Evolutionary conservation across 768 basidiomycete genomes (phyloP), one percentile per base, ranked within the genome.

Genomic region (Auricularia sp.): DNA sequence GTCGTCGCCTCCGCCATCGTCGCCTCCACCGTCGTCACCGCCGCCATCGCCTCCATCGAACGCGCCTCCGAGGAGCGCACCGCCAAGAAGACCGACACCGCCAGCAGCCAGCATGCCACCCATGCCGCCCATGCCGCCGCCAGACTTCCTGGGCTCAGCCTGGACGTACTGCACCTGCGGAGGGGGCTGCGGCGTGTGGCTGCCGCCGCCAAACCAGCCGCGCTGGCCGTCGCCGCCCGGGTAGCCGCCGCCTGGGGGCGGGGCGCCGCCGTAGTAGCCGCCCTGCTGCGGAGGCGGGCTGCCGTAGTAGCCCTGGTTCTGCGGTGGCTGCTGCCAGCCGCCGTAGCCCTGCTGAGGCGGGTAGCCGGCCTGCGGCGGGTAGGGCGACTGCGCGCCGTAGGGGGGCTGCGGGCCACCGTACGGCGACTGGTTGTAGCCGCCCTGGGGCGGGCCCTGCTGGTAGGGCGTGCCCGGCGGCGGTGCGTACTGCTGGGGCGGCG

Each of bases 41-140:
- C 29, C 29, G 29, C 29, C 29, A 42, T 42, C 47, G 21, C 47
- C 47, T 16, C 47, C 72, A 56, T 84, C 84, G 36, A 84, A 66
- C 0, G 80, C 83, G 56, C 84, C 77, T 42, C 70, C 80, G 44
- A 88, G 69, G 54, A 89, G 72, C 2, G 76, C 75, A 65, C 88
- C 88, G 44, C 83, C 87, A n/a, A 87, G 70, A n/a, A 88, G 71
- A 65, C 86, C 88, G 16, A 78, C 87, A 69, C 82, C 87, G 67
- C 80, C 87, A 81, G 66, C 87, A 81, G 66, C 63, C 61, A 61
- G 18, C 36, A 14, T 42, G 0, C 39, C 39, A 0, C 39, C 36
- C 34, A 58, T 33, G 61, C 54, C 79, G 62, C 77, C 69, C 4
- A 81, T 61, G 43, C 77, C 74, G 34, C 78, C 76, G 34, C 85